Conservation (phyloP, 2,329 filamentous ascomycete genomes). For the Xylariaceae sp. region DNA sequence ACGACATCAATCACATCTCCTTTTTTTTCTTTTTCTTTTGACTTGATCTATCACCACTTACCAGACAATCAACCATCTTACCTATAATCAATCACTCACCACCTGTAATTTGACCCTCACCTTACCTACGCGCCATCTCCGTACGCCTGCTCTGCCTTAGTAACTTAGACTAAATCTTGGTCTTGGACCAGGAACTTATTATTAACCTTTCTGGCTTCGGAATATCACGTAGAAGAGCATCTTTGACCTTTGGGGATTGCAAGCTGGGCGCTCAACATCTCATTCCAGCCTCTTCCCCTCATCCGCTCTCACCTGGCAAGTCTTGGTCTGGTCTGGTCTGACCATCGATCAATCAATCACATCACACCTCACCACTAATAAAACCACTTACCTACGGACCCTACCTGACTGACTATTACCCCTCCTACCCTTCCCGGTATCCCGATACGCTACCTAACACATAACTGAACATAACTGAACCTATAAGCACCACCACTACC, state of each 20-base stretch:
- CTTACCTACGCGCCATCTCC: not conserved
- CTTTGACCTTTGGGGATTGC: too few relatives aligned
- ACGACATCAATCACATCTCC: conserved; percentile 16
- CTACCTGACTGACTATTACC: conserved; percentile 16
- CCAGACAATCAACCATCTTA: conserved; percentile 1
- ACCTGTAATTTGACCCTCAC: not conserved
- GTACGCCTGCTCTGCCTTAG: not conserved
- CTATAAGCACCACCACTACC: conserved; percentile 6
- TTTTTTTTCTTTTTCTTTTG: conserved; percentile 16
- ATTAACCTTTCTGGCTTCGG: too few relatives aligned
- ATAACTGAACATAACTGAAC: conserved; percentile 2
- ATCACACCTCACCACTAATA: conserved; percentile 3
- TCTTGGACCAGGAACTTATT: too few relatives aligned
- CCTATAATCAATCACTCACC: conserved; percentile 3
- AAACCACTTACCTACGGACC: not conserved
- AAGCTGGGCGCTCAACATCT: too few relatives aligned
- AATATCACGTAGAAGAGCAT: too few relatives aligned
- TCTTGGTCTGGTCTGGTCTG: not conserved
- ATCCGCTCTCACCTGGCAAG: not conserved
- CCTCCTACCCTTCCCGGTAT: conserved; percentile 32
- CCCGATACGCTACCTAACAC: conserved; percentile 17
- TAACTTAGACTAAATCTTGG: too few relatives aligned
- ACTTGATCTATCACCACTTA: conserved; percentile 14
- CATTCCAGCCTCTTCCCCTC: conserved; percentile 11
- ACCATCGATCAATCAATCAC: too few relatives aligned